phyloP scores from a whole-genome alignment of 441 rosid genomes.

The Eruca vesicaria region DNA sequence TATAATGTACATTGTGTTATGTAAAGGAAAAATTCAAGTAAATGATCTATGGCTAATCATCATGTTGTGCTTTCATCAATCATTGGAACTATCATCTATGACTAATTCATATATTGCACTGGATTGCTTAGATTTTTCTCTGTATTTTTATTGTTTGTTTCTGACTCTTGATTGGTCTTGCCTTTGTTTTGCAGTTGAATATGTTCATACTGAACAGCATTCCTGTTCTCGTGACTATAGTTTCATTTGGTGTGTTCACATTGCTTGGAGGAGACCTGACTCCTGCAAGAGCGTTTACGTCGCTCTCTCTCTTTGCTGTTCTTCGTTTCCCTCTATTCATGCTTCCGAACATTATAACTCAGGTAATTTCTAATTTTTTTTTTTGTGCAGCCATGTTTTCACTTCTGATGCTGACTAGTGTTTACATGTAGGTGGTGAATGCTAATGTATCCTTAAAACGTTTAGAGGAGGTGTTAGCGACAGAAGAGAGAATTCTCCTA shows the following conservation, averaged over 20 bases:
- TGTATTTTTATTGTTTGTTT: too few species aligned
- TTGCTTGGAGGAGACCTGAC: constrained; percentile 98
- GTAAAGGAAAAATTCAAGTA: background rate
- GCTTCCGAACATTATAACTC: constrained; percentile 96
- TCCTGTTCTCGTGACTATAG: constrained; percentile 90
- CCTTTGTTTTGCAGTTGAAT: constrained; percentile 63
- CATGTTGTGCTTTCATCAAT: too few species aligned
- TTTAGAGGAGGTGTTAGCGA: constrained; percentile 83
- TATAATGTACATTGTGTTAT: background rate
- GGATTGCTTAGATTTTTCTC: background rate
- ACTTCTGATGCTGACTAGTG: constrained; percentile 4
- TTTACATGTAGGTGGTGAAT: constrained; percentile 70
- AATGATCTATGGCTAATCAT: background rate
- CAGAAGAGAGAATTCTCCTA: constrained; percentile 90
- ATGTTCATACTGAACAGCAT: constrained; percentile 80
- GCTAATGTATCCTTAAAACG: constrained; percentile 97
- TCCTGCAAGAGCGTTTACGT: constrained; percentile 98
- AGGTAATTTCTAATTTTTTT: constrained; percentile 45
- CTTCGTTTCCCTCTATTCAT: constrained; percentile 94
- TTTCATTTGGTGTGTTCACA: constrained; percentile 94
- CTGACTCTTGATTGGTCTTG: constrained; percentile 33
- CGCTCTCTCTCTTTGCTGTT: constrained; percentile 93
- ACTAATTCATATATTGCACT: background rate
- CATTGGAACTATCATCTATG: too few species aligned
- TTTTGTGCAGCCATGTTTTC: background rate